Conservation (phyloP, 345 rosid species). For the Populus alba region DNA sequence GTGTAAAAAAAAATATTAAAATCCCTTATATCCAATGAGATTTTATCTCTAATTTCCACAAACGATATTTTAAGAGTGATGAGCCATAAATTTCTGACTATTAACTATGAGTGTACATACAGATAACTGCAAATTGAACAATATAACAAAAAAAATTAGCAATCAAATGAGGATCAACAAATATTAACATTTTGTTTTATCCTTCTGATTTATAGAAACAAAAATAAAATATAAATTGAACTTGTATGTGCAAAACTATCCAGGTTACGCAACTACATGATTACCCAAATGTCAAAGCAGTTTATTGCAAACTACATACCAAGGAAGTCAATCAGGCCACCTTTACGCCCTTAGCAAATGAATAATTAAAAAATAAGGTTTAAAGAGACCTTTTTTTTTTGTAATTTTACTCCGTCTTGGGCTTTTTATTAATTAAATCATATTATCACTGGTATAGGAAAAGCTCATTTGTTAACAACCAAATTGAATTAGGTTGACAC, state of each 20-base stretch:
- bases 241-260: neutral
- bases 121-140: neutral
- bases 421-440: neutral
- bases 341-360: neutral
- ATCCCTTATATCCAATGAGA: neutral
- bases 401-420: neutral
- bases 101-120: neutral
- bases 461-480: neutral
- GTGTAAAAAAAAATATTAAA: neutral
- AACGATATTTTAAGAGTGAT: neutral
- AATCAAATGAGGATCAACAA: neutral
- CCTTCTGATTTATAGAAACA: neutral
- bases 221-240: neutral
- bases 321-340: neutral
- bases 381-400: neutral
- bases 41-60: slow-evolving; percentile 9
- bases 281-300: neutral
- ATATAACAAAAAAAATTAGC: neutral
- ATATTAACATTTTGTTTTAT: neutral
- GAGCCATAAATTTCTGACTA: neutral
- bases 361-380: neutral
- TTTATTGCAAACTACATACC: neutral
- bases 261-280: neutral
- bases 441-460: neutral
- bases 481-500: neutral